phyloP scores from a whole-genome alignment of 257 asterid species.

The Solanum ossicruentum region DNA sequence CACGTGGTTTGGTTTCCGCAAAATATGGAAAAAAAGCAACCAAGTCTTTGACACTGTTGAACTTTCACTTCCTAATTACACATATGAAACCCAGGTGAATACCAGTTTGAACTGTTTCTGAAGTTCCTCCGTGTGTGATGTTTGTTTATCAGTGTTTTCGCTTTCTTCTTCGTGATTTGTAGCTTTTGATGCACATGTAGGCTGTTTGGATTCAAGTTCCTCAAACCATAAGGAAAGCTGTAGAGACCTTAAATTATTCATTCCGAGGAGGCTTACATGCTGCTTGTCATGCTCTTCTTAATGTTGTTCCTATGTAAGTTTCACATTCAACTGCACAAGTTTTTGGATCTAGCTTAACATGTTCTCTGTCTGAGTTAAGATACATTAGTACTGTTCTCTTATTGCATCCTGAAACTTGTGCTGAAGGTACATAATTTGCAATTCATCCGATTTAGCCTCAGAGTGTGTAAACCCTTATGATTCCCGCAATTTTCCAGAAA shows the following conservation, averaged over 20 bases:
- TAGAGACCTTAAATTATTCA: constrained; percentile 39
- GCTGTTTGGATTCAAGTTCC: constrained; percentile 98
- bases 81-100: constrained; percentile 79
- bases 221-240: constrained; percentile 51
- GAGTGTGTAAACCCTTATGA: constrained; percentile 90
- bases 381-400: neutral
- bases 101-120: neutral
- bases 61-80: constrained; percentile 74
- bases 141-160: neutral
- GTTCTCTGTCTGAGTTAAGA: neutral
- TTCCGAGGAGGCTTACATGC: constrained; percentile 93
- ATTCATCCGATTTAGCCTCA: constrained; percentile 75
- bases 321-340: neutral
- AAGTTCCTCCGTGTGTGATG: constrained; percentile 1
- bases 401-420: constrained; percentile 11
- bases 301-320: constrained; percentile 84
- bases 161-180: neutral
- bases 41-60: constrained; percentile 79
- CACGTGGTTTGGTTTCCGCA: constrained; percentile 85
- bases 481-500: constrained; percentile 61
- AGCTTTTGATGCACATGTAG: constrained; percentile 18
- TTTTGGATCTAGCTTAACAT: neutral
- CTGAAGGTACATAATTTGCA: constrained; percentile 73
- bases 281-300: constrained; percentile 88
- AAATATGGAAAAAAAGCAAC: constrained; percentile 69